Evolutionary conservation across 202 grass and related monocot species (phyloP).

Genomic region (Setaria italica): DNA sequence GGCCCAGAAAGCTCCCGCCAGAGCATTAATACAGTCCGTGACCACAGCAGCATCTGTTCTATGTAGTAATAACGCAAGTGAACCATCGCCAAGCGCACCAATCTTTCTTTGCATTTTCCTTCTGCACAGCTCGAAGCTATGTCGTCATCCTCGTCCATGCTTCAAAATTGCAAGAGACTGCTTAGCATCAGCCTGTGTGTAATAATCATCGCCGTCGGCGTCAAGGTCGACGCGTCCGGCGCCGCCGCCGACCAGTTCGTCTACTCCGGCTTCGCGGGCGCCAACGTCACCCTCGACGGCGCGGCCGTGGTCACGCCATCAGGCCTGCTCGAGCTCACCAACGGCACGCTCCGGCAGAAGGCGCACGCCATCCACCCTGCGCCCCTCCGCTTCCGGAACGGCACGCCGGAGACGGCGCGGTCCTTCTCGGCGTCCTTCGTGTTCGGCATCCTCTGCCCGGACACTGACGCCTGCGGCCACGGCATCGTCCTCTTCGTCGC

Average conservation of each 20-base stretch:
- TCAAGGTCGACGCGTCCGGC: background rate
- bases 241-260: background rate
- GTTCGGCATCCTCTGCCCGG: conserved; percentile 39
- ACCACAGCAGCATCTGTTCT: too few relatives aligned
- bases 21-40: too few relatives aligned
- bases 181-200: background rate
- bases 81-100: too few relatives aligned
- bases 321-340: conserved; percentile 23
- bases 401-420: background rate
- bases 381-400: conserved; percentile 15
- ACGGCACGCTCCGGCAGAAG: conserved; percentile 29
- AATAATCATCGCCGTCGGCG: background rate
- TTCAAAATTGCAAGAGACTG: background rate
- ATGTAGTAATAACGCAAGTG: too few relatives aligned
- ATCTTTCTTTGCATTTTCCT: too few relatives aligned
- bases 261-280: conserved; percentile 31
- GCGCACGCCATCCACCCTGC: conserved; percentile 37
- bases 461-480: conserved; percentile 8
- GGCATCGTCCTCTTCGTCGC: background rate
- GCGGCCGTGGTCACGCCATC: background rate
- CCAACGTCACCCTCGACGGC: conserved; percentile 16
- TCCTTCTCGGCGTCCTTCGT: conserved; percentile 34
- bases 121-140: background rate
- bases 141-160: background rate
- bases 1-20: too few relatives aligned